Evolutionary conservation across 768 basidiomycete species (phyloP), one percentile per base, ranked within the genome.

Genomic region (Myochromella boudieri): DNA sequence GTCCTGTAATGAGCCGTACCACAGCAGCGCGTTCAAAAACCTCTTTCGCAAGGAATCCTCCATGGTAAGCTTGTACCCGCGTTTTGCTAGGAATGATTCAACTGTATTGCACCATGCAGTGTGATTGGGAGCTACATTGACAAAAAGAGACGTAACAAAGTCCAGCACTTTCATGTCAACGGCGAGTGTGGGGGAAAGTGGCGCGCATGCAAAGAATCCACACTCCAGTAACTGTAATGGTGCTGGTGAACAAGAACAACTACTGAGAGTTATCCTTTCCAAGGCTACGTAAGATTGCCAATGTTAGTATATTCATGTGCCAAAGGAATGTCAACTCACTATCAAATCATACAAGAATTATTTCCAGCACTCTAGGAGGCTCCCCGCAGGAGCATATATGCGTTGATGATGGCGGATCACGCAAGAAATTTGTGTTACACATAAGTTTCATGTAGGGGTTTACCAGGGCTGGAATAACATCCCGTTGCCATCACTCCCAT

Each of bases 151-250:
- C 25, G 34, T 20, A 0, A 60, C 60, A 44, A 69, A 66, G 25
- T 62, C 55, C 8, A 69, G 44, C 22, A 68, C 51, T 27, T 48
- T 49, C 14, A 69, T 24, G 41, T 68, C 62, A 1, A 70, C 60
- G 10, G 64, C 68, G 3, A 70, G 48, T 8, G 60, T 57, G 6
- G 68, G 68, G 0, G 36, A 43, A 3, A 57, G 14, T 0, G 68
- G 68, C 5, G 63, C 50, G 29, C 57, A 62, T 12, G 67, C 58
- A 41, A 68, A 66, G 26, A n/a, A n/a, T n/a, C n/a, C n/a, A n/a
- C n/a, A n/a, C n/a, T n/a, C n/a, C n/a, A n/a, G n/a, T n/a, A n/a
- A n/a, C n/a, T n/a, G n/a, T n/a, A n/a, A n/a, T n/a, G n/a, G n/a
- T n/a, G n/a, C n/a, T n/a, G n/a, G n/a, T n/a, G n/a, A n/a, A n/a